A percentile compares a stretch with the other conserved stretches of the same genome.
Conservation (phyloP, 2,329 filamentous ascomycete genomes). For the Nemania serpens region DNA sequence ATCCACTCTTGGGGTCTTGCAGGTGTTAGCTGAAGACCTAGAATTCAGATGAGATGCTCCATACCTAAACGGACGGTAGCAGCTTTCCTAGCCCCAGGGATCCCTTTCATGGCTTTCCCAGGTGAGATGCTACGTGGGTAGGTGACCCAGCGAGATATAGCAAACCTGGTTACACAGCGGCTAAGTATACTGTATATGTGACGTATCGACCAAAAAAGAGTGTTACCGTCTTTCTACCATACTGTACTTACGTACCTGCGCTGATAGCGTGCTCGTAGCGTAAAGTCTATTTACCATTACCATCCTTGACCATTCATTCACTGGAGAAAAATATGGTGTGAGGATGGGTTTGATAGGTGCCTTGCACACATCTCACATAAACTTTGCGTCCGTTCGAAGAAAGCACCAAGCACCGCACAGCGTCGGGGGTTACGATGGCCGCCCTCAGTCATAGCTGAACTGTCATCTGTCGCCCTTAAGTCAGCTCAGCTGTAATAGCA, state of each 20-base stretch:
- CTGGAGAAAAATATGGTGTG: background rate
- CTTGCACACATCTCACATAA: slow-evolving; percentile 21
- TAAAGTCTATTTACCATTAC: slow-evolving; percentile 34
- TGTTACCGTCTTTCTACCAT: slow-evolving; percentile 10
- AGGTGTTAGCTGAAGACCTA: slow-evolving; percentile 12
- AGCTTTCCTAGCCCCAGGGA: background rate
- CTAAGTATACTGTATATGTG: slow-evolving; percentile 14
- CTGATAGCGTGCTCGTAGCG: slow-evolving; percentile 27
- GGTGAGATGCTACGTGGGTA: too few species aligned
- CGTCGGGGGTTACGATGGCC: slow-evolving; percentile 7
- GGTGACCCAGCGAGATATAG: background rate
- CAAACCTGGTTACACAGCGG: slow-evolving; percentile 11
- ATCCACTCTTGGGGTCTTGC: slow-evolving; percentile 20
- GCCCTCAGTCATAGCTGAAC: slow-evolving; percentile 14
- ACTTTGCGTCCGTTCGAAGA: background rate
- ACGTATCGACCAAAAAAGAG: slow-evolving; percentile 6
- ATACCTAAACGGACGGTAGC: slow-evolving; percentile 7
- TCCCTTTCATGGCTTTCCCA: too few species aligned
- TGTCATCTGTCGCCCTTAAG: slow-evolving; percentile 5
- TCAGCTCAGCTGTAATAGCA: background rate
- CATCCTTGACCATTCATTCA: slow-evolving; percentile 26
- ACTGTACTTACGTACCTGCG: slow-evolving; percentile 17
- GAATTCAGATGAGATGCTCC: slow-evolving; percentile 8
- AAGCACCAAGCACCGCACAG: slow-evolving; percentile 3
- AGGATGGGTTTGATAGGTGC: slow-evolving; percentile 3